These are phyloP conservation scores for Knufia fluminis DNA, from an alignment of 2,329 filamentous ascomycete species.

Conservation along the genomic window DNA sequence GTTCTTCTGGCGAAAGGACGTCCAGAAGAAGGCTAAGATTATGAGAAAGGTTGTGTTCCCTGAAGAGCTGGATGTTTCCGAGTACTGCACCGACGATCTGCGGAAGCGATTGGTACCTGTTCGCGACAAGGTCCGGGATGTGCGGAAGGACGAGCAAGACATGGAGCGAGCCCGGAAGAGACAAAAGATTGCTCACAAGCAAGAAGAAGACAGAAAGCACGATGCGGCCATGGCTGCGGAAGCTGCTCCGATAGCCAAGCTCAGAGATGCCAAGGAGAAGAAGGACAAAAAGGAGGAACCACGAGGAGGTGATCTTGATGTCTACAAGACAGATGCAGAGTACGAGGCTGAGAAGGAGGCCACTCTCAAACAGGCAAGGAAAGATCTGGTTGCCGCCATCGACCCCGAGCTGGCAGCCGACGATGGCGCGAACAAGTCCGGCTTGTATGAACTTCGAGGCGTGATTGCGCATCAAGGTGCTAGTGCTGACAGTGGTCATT, in stretches of 20 bases:
- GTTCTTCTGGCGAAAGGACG: slow-evolving; percentile 95
- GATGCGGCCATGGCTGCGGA: slow-evolving; percentile 27
- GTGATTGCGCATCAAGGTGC: slow-evolving; percentile 95
- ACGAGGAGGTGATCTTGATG: slow-evolving; percentile 62
- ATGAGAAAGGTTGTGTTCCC: slow-evolving; percentile 98
- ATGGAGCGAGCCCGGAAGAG: slow-evolving; percentile 85
- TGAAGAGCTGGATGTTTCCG: slow-evolving; percentile 80
- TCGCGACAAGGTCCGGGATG: slow-evolving; percentile 90
- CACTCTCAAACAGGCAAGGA: slow-evolving; percentile 69
- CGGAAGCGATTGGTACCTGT: slow-evolving; percentile 76
- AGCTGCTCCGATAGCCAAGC: slow-evolving; percentile 38
- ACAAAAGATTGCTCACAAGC: slow-evolving; percentile 61
- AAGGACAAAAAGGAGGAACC: slow-evolving; percentile 50
- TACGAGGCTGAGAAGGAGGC: slow-evolving; percentile 76
- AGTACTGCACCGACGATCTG: slow-evolving; percentile 90
- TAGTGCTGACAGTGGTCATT: slow-evolving; percentile 94
- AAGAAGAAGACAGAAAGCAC: slow-evolving; percentile 42
- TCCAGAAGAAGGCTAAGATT: slow-evolving; percentile 98
- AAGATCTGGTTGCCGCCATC: slow-evolving; percentile 73
- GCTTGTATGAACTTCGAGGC: slow-evolving; percentile 86
- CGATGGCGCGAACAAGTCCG: slow-evolving; percentile 80
- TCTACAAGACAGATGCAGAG: slow-evolving; percentile 88
- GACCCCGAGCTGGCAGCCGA: slow-evolving; percentile 66
- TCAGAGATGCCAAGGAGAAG: slow-evolving; percentile 42
- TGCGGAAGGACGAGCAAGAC: slow-evolving; percentile 91